Conservation (phyloP, 139 green algal genomes). For the Coelastrella sp. region DNA sequence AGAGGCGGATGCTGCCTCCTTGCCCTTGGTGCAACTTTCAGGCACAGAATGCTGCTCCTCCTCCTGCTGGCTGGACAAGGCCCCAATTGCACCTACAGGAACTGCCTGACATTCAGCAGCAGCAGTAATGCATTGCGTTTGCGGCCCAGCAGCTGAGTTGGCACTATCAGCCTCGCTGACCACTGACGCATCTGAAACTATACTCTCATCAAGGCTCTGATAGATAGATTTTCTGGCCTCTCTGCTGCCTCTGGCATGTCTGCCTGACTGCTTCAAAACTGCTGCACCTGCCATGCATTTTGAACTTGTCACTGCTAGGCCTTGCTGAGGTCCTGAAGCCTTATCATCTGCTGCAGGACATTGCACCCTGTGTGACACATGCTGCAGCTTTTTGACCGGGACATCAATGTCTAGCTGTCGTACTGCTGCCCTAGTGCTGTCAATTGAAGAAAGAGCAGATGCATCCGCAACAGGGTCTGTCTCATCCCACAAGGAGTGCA, state of each 20-base stretch:
- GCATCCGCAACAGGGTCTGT: slow-evolving; percentile 14
- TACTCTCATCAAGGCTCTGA: neutral
- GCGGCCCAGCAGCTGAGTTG: slow-evolving; percentile 5
- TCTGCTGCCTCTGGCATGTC: neutral
- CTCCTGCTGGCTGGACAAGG: neutral
- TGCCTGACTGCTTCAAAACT: neutral
- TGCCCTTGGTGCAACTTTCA: too few species aligned
- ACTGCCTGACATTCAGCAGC: neutral
- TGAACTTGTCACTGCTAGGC: too few species aligned
- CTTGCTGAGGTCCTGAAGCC: too few species aligned
- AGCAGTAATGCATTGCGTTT: neutral
- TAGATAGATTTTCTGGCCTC: neutral
- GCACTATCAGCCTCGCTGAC: slow-evolving; percentile 3
- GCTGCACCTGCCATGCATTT: neutral
- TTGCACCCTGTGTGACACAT: too few species aligned
- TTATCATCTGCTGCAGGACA: too few species aligned
- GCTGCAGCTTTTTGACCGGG: too few species aligned
- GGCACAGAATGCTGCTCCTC: neutral
- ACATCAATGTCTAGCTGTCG: neutral
- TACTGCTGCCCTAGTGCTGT: neutral
- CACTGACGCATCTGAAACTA: neutral
- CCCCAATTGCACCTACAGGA: neutral
- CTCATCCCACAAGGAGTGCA: slow-evolving; percentile 35
- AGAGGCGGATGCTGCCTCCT: neutral
- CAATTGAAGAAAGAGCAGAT: neutral